Percentiles rank a stretch among this genome's conserved stretches.
Conservation (phyloP, 2,329 filamentous ascomycete genomes). For the Diaporthe sp. region DNA sequence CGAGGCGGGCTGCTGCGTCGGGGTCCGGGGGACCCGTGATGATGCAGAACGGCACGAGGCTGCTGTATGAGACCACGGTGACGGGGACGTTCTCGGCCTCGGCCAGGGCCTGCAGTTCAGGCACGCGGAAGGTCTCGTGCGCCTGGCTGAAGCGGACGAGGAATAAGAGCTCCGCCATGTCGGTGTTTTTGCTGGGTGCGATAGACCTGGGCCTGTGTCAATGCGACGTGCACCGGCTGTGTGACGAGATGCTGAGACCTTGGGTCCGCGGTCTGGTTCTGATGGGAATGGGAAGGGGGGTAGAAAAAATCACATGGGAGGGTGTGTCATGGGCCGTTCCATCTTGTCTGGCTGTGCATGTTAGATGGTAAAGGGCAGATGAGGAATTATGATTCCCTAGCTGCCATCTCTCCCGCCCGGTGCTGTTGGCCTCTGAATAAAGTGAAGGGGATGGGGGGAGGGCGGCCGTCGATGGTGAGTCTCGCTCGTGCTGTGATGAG, state of each 20-base stretch:
- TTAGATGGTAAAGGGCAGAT: neutral
- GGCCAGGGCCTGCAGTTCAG: conserved; percentile 87
- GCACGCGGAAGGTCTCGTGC: conserved; percentile 90
- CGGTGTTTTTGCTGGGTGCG: neutral
- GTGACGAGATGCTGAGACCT: neutral
- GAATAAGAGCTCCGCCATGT: conserved; percentile 58
- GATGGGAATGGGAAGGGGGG: neutral
- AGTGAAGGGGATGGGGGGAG: neutral
- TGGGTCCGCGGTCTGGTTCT: neutral
- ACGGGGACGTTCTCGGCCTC: conserved; percentile 76
- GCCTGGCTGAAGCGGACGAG: conserved; percentile 90
- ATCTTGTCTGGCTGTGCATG: conserved; percentile 27
- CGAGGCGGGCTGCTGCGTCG: conserved; percentile 74
- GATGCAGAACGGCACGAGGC: conserved; percentile 88
- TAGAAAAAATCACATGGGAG: neutral
- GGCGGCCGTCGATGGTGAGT: neutral
- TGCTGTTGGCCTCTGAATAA: neutral
- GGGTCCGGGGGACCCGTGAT: conserved; percentile 74
- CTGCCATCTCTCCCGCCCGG: neutral
- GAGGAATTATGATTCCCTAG: neutral
- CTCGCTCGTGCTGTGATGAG: neutral
- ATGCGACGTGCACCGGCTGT: conserved; percentile 46
- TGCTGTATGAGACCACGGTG: conserved; percentile 80
- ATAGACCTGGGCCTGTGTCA: conserved; percentile 61
- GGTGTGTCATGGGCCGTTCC: conserved; percentile 22